Percentiles rank a stretch among this genome's conserved stretches.
These are phyloP conservation scores for Alternaria sp. DNA, from an alignment of 2,329 filamentous ascomycete species.

Conservation along the genomic window DNA sequence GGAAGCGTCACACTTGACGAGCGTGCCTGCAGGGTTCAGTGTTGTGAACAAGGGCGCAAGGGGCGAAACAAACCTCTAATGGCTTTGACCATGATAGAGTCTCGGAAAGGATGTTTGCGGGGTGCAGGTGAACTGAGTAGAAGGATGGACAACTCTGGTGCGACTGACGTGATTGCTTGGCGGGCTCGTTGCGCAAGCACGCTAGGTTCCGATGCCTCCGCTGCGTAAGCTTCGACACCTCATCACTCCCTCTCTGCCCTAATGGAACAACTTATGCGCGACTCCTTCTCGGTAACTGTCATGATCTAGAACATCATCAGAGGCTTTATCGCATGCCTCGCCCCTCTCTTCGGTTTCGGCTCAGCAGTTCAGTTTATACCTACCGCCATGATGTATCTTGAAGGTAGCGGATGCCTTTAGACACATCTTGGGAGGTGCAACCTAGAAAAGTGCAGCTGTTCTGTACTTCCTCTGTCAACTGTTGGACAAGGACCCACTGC, in stretches of 20 bases:
- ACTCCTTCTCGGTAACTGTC: neutral
- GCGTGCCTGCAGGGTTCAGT: conserved; percentile 62
- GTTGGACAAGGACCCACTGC: neutral
- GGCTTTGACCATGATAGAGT: conserved; percentile 63
- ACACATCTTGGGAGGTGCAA: neutral
- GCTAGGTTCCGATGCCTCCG: conserved; percentile 17
- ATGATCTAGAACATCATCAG: neutral
- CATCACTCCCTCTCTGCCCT: neutral
- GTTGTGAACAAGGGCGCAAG: neutral
- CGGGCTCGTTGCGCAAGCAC: conserved; percentile 4
- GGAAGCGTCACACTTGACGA: conserved; percentile 84
- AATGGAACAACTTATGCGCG: neutral
- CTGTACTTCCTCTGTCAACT: neutral
- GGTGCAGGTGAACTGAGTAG: conserved; percentile 15
- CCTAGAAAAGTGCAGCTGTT: neutral
- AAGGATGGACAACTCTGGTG: conserved; percentile 40
- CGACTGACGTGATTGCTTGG: conserved; percentile 33
- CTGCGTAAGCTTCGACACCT: neutral
- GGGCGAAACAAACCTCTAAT: conserved; percentile 59
- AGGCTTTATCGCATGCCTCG: neutral
- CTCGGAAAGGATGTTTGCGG: conserved; percentile 9
- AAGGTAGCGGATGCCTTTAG: neutral
- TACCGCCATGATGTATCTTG: neutral
- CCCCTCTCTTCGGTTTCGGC: neutral
- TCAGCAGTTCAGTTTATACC: neutral